Base-by-base conservation (phyloP, 768 basidiomycete species). In the Mycena rebaudengoi region DNA sequence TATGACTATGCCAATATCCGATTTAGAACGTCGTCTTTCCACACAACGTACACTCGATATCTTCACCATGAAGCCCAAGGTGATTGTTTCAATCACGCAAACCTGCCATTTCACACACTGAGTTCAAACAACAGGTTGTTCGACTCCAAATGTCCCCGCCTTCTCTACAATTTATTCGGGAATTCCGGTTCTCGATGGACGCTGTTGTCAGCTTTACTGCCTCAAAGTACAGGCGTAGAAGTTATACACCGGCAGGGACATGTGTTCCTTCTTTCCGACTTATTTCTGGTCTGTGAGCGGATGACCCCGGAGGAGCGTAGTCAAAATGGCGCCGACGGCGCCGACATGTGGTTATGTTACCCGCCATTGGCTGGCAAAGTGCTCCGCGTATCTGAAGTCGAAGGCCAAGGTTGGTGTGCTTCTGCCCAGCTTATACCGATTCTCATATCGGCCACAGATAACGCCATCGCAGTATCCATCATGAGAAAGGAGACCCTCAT, bases 311-410 rank as follows among this genome's bases (percentile, higher is more conserved):
- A 88, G 52, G 92, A 97, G 62, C 83, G 80, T 57, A 76, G 78
- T 37, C 77, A 82, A 26, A 69, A 75, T 62, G 82, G 79, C 13
- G 76, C 80, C 30, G 86, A 87, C 60, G 88, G 88, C 12, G 84
- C 90, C 6, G 95, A 98, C 72, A 91, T 97, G 90, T 94, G 89
- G 88, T 81, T 99, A 45, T 88, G 90, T 68, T 99, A 98, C 80
- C 98, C 98, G 18, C 98, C 98, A 5, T 80, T 99, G 32, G 91
- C 98, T 13, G 97, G 96, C 5, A 98, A 97, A 74, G 96, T 98
- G 70, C 82, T 99, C 55, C 85, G 85, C 61, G 90, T 93, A 4
- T 80, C 80, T 10, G 89, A 89, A 65, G 81, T 86, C 4, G 80
- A 81, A 58, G 88, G 83, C 33, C 83, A 84, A 82, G 86, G 94